Conservation (phyloP, 768 basidiomycete genomes). For the Kwoniella pini region DNA sequence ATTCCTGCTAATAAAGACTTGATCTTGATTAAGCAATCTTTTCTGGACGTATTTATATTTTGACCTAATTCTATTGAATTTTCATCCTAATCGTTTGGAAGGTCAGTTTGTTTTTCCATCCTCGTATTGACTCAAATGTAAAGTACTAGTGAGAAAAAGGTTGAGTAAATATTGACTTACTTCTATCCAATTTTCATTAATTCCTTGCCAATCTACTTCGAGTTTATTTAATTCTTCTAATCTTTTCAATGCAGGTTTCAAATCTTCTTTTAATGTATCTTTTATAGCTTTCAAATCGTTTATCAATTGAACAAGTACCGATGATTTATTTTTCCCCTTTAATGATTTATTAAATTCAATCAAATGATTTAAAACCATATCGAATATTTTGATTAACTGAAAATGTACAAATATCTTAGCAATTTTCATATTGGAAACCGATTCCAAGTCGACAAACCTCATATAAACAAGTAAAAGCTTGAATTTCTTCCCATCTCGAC, state of each 20-base stretch:
- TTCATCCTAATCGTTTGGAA: too few species aligned
- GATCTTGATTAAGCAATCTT: too few species aligned
- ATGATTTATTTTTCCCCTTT: conserved; percentile 19
- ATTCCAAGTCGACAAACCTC: conserved; percentile 13
- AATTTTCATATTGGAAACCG: too few species aligned
- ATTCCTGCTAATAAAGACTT: too few species aligned
- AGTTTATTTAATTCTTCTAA: conserved; percentile 3
- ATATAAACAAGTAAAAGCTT: conserved; percentile 4
- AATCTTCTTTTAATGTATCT: conserved; percentile 10
- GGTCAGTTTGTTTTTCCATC: too few species aligned
- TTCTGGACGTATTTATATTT: too few species aligned
- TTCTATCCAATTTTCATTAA: not conserved
- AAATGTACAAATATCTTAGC: too few species aligned
- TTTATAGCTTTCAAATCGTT: conserved; percentile 9
- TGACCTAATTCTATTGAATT: too few species aligned
- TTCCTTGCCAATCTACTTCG: not conserved
- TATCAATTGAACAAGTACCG: not conserved
- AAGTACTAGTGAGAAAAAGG: too few species aligned
- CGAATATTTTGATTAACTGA: conserved; percentile 12
- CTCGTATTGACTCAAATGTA: too few species aligned
- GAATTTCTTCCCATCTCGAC: conserved; percentile 8
- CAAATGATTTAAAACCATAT: conserved; percentile 4
- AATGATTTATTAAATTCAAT: conserved; percentile 8
- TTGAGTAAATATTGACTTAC: conserved; percentile 15
- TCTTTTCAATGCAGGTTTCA: conserved; percentile 2